Evolutionary conservation across 2,329 filamentous ascomycete genomes (phyloP).

Genomic region (Westerdykella ornata): DNA sequence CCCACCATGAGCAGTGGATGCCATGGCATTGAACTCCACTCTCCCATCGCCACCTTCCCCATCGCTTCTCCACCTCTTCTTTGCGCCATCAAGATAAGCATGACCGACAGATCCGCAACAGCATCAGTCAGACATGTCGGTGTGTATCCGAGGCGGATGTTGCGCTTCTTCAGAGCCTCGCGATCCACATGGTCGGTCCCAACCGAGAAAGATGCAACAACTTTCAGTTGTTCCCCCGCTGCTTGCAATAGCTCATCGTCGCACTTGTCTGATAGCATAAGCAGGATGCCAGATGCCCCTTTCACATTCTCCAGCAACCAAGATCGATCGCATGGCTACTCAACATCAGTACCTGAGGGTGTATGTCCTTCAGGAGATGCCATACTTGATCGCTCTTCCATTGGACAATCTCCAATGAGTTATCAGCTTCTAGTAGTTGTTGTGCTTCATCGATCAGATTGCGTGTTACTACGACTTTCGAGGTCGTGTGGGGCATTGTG

Average conservation of each 20-base stretch:
- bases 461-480: constrained; percentile 28
- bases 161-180: constrained; percentile 18
- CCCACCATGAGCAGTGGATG: constrained; percentile 27
- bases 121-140: constrained; percentile 28
- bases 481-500: constrained; percentile 16
- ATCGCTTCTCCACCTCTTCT: constrained; percentile 24
- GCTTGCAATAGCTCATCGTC: constrained; percentile 22
- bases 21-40: constrained; percentile 30
- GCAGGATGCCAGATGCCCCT: constrained; percentile 20
- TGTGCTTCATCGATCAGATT: constrained; percentile 21
- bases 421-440: constrained; percentile 13
- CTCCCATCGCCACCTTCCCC: constrained; percentile 17
- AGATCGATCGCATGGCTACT: constrained; percentile 22
- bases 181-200: constrained; percentile 27
- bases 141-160: constrained; percentile 27
- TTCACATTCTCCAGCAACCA: constrained; percentile 25
- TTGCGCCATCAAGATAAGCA: constrained; percentile 31
- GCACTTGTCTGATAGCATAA: constrained; percentile 25
- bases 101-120: constrained; percentile 25
- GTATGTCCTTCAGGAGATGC: background rate
- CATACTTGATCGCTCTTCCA: constrained; percentile 24
- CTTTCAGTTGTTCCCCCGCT: constrained; percentile 19
- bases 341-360: constrained; percentile 3
- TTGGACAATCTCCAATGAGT: constrained; percentile 22
- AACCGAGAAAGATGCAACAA: constrained; percentile 28